phyloP scores from a whole-genome alignment of 805 yeast species.

The Saturnispora mendoncae region DNA sequence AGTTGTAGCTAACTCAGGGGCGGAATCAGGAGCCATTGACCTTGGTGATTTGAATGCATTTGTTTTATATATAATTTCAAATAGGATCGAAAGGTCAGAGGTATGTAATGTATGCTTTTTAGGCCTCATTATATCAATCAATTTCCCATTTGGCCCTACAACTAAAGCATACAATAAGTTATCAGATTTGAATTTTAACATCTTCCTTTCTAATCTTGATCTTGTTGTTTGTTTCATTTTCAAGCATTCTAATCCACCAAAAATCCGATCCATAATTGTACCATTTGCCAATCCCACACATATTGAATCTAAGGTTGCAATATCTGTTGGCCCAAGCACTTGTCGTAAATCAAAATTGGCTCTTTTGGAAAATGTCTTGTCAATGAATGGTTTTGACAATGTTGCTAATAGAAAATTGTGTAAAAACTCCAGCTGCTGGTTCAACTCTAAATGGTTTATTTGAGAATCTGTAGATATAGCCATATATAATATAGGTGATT shows the following conservation, averaged over 20 bases:
- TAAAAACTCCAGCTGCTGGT: constrained; percentile 59
- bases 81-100: constrained; percentile 67
- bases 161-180: constrained; percentile 70
- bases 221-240: constrained; percentile 52
- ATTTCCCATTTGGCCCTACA: constrained; percentile 51
- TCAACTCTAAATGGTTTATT: constrained; percentile 35
- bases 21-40: constrained; percentile 1
- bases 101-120: constrained; percentile 70
- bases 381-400: constrained; percentile 69
- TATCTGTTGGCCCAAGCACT: constrained; percentile 66
- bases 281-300: constrained; percentile 41
- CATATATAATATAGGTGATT: constrained; percentile 63
- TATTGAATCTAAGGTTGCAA: constrained; percentile 58
- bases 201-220: constrained; percentile 44
- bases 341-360: constrained; percentile 78
- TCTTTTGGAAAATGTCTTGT: constrained; percentile 56
- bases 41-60: constrained; percentile 35
- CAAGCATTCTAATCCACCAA: constrained; percentile 60
- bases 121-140: constrained; percentile 69
- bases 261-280: constrained; percentile 49
- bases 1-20: constrained; percentile 3
- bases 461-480: constrained; percentile 57
- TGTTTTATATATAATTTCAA: constrained; percentile 61
- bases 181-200: constrained; percentile 40
- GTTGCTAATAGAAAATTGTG: constrained; percentile 77